Base-by-base conservation (phyloP, 495 filamentous ascomycete genomes). In the Tricharina praecox region DNA sequence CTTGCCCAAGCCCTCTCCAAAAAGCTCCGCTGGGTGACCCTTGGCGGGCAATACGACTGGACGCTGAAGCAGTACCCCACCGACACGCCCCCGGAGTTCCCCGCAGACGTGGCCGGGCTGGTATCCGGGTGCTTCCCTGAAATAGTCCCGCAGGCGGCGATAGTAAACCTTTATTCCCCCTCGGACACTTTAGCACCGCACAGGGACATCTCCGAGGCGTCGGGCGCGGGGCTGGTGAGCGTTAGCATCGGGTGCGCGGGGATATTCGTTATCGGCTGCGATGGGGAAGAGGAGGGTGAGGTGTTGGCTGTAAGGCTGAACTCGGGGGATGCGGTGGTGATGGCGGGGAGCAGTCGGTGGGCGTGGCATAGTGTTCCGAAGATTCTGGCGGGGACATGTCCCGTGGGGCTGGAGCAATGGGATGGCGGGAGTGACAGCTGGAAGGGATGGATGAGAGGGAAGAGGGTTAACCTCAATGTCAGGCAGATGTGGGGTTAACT, bases 21-120 rank as follows among this genome's bases (percentile, higher is more conserved):
- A 51, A 87, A 82, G 49, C 73, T 95, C 4, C 82, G 85, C 37
- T 95, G 88, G 90, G 72, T 93, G 11, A 94, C 88, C 4, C 70
- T 96, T 9, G 90, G 88, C 23, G 85, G 83, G 0, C 86, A 95
- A 57, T 93, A 96, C 64, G 80, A 96, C 63, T 94, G 88, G 88
- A 87, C 84, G 2, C 68, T 71, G 28, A 85, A 92, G 56, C 64
- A 70, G 23, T 94, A 95, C 60, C 85, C 86, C 0, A 1, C 70
- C 69, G 40, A 49, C 51, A 20, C 34, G 15, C 33, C 45, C 2
- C 45, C 45, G 3, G 10, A 19, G 1, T 48, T 48, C 1, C 78
- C 84, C n/a, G 81, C 82, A 0, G 49, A 58, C 16, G 35, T 32
- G 10, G 45, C 20, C 9, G 44, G 19, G 18, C 36, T 41, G 8